Evolutionary conservation across 176 grass and related monocot species (phyloP).

Genomic region (Lolium rigidum): DNA sequence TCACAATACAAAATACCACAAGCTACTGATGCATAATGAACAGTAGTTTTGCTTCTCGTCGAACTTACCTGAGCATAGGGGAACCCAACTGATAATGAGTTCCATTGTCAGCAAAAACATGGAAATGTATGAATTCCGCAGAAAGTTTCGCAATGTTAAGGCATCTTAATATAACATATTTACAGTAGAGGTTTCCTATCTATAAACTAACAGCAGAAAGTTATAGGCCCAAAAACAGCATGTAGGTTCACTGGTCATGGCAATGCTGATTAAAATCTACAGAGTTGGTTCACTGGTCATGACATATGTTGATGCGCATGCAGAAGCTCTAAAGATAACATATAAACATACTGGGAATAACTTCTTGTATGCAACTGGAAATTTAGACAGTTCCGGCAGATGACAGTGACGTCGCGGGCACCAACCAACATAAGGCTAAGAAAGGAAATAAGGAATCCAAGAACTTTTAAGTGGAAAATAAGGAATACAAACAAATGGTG

Average conservation of each 20-base stretch:
- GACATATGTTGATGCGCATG: background rate
- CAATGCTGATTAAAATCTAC: background rate
- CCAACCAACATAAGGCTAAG: background rate
- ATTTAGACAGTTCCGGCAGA: background rate
- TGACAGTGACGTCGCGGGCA: background rate
- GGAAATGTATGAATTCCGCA: background rate
- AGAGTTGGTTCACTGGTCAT: background rate
- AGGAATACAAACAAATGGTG: background rate
- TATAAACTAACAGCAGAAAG: background rate
- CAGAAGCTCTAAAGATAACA: background rate
- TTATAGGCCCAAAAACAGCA: background rate
- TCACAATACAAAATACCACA: background rate
- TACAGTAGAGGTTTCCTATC: too few species aligned
- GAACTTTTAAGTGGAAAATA: background rate
- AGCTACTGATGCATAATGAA: background rate
- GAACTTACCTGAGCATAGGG: background rate
- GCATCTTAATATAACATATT: background rate
- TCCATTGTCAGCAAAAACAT: background rate
- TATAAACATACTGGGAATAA: background rate
- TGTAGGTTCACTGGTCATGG: background rate
- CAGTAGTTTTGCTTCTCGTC: background rate
- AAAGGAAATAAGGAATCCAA: background rate
- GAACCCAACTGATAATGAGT: background rate
- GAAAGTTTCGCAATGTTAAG: background rate
- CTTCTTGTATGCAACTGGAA: background rate